Evolutionary conservation across 306 rosid species (phyloP).

Genomic region (Dalbergia cochinchinensis): DNA sequence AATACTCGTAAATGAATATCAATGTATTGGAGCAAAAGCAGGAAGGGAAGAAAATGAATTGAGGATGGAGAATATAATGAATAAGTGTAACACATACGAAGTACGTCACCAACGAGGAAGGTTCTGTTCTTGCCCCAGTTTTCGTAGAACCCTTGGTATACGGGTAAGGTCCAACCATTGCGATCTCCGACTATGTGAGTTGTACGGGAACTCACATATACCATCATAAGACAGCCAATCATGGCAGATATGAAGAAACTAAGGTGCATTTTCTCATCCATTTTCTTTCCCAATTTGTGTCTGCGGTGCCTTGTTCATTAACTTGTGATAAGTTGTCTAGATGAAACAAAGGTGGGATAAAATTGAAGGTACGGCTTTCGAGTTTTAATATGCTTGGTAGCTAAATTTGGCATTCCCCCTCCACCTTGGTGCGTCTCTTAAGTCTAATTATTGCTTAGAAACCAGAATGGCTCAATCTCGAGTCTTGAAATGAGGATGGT

Average conservation of each 20-base stretch:
- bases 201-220: constrained; percentile 42
- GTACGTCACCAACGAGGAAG: constrained; percentile 68
- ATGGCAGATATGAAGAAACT: constrained; percentile 41
- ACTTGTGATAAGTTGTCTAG: constrained; percentile 37
- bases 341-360: constrained; percentile 32
- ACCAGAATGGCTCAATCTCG: constrained; percentile 14
- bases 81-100: constrained; percentile 52
- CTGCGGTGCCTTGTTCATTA: neutral
- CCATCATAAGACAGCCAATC: constrained; percentile 47
- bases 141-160: constrained; percentile 30
- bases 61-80: too few species aligned
- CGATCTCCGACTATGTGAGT: constrained; percentile 75
- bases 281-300: constrained; percentile 20
- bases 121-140: constrained; percentile 68
- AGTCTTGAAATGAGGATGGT: neutral
- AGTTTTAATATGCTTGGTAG: constrained; percentile 2
- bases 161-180: constrained; percentile 72
- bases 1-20: too few species aligned
- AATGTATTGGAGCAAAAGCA: neutral
- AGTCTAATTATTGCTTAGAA: constrained; percentile 41
- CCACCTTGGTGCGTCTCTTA: neutral
- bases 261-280: constrained; percentile 49
- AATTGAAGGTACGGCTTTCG: neutral
- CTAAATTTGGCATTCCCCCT: constrained; percentile 16
- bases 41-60: too few species aligned